Percentiles rank a stretch among this genome's conserved stretches.
Evolutionary conservation across 768 basidiomycete species (phyloP).

Genomic region (Suillus sp.): DNA sequence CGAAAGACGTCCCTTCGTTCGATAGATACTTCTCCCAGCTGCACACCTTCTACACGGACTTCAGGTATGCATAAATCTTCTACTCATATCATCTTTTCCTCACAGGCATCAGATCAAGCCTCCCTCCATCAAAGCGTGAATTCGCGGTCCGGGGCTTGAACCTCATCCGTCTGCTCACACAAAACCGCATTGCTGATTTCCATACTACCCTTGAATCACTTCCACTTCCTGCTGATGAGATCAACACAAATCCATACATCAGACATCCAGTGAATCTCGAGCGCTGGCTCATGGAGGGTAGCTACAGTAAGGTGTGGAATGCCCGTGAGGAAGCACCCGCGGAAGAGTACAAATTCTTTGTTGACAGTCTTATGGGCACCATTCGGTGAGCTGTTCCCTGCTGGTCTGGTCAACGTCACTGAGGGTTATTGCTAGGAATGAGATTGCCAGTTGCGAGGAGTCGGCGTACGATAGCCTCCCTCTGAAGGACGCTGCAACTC

Average conservation of each 20-base stretch:
- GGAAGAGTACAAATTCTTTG: constrained; percentile 93
- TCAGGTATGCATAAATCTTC: constrained; percentile 49
- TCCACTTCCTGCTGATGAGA: constrained; percentile 65
- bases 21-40: constrained; percentile 94
- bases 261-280: constrained; percentile 90
- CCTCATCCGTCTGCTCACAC: constrained; percentile 91
- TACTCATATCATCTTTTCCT: constrained; percentile 14
- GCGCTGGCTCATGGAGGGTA: constrained; percentile 98
- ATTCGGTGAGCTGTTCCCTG: constrained; percentile 62
- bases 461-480: constrained; percentile 91
- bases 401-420: constrained; percentile 10
- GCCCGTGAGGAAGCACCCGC: constrained; percentile 90
- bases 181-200: constrained; percentile 96
- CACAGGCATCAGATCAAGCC: constrained; percentile 50
- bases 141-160: constrained; percentile 89
- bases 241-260: constrained; percentile 70
- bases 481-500: constrained; percentile 83
- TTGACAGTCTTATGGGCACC: constrained; percentile 91
- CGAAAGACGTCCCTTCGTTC: constrained; percentile 88
- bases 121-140: constrained; percentile 85
- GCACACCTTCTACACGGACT: constrained; percentile 87
- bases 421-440: constrained; percentile 58
- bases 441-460: constrained; percentile 97
- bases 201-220: constrained; percentile 95
- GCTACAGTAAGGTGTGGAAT: constrained; percentile 97